Evolutionary conservation across 2,329 filamentous ascomycete species (phyloP).

Genomic region (Magnaporthiopsis poae): DNA sequence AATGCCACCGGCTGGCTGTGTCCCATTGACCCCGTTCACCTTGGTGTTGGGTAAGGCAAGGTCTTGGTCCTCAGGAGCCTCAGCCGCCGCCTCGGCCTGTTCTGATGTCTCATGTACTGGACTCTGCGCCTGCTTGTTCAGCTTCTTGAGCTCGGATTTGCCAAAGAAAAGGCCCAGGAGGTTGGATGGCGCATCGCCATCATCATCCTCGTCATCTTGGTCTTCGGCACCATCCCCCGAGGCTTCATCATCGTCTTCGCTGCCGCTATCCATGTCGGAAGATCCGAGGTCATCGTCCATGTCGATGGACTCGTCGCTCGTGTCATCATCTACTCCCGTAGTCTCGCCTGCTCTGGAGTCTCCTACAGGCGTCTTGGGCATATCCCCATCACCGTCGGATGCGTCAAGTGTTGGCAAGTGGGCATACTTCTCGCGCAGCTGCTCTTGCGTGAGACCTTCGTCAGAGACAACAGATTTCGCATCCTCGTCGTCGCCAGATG

Average conservation of each 20-base stretch:
- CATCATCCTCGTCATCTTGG: conserved; percentile 26
- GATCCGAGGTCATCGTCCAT: conserved; percentile 60
- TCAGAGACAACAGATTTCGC: conserved; percentile 43
- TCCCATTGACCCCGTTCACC: conserved; percentile 1
- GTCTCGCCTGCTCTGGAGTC: conserved; percentile 3
- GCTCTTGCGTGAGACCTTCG: conserved; percentile 58
- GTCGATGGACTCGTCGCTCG: conserved; percentile 55
- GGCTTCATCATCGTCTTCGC: conserved; percentile 33
- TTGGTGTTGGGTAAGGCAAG: neutral
- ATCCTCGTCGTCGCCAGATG: conserved; percentile 53
- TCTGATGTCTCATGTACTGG: conserved; percentile 19
- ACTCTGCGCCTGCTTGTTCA: conserved; percentile 33
- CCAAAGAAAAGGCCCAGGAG: conserved; percentile 50
- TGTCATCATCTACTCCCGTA: conserved; percentile 31
- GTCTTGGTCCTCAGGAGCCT: conserved; percentile 5
- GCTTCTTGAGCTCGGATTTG: conserved; percentile 45
- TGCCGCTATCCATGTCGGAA: conserved; percentile 41
- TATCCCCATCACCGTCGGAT: conserved; percentile 16
- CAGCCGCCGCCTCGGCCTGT: conserved; percentile 22
- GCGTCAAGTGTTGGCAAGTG: conserved; percentile 43
- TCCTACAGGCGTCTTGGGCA: neutral
- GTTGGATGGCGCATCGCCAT: conserved; percentile 23
- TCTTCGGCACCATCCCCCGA: conserved; percentile 35
- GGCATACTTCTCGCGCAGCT: conserved; percentile 59
- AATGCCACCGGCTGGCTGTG: too few species aligned